Base-by-base conservation (phyloP, 139 green algal genomes). In the Chlorella sp. region DNA sequence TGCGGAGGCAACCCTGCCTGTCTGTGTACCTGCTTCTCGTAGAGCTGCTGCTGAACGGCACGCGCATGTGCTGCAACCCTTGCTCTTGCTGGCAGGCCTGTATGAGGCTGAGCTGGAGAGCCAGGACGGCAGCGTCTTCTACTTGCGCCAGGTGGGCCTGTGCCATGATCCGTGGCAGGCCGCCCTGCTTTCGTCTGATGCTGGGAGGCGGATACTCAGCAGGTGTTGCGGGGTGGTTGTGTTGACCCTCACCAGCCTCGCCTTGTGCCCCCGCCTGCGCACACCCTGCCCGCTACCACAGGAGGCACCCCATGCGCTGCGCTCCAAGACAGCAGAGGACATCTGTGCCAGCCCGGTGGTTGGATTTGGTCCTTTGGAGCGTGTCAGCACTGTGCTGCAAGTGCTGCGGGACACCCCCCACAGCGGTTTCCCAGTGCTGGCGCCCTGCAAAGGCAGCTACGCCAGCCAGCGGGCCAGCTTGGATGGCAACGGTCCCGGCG, bases 51-150 rank as follows among this genome's bases (percentile, higher is more conserved):
- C n/a, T n/a, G n/a, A n/a, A n/a, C n/a, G n/a, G 44, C 44, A 7
- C 11, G 44, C 7, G 7, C 44, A 11, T 55, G 11, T 55, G 11
- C 7, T 55, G 51, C 51, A 4, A 21, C 12, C 51, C 51, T 15
- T 60, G n/a, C n/a, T 21, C 15, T 4, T 60, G 11, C 44, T 21
- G 12, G 13, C 51, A 60, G 51, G 94, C 57, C 91, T 98, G 62
- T 99, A 99, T 89, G 95, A 98, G 88, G 91, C 74, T 23, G 96
- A 99, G 82, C 91, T 98, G 73, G 92, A 98, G 47, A 88, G 90
- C 36, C 17, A 57, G 32, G 91, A 95, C 51, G 94, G 94, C 6
- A 60, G 51, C 51, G 23, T 68, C 55, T 78, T 68, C 51, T 85
- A 85, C 80, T 68, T 85, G 67, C 80, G 80, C 16, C 62, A 55